Evolutionary conservation across 306 rosid species (phyloP).

Genomic region (Dryas octopetala): DNA sequence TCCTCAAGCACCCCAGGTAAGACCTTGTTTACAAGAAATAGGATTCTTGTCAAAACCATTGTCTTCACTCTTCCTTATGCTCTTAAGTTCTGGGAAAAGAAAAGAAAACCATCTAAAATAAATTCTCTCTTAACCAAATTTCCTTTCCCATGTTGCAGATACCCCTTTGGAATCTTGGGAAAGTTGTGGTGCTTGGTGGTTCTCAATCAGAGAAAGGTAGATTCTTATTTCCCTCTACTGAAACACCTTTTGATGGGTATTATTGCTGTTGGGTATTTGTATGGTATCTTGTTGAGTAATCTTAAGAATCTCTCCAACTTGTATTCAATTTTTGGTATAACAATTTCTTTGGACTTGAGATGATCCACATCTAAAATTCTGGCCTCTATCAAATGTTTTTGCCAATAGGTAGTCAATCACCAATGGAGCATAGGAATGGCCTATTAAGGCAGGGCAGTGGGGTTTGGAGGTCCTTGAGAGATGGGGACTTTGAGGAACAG

Average conservation of each 20-base stretch:
- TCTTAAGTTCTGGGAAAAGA: not conserved
- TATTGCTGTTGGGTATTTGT: conserved; percentile 5
- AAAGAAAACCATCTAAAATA: conserved; percentile 12
- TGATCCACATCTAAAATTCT: conserved; percentile 12
- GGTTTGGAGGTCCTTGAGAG: conserved; percentile 77
- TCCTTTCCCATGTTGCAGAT: conserved; percentile 37
- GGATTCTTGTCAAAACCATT: conserved; percentile 12
- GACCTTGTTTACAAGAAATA: not conserved
- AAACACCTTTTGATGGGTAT: conserved; percentile 18
- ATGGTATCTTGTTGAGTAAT: not conserved
- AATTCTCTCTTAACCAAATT: conserved; percentile 17
- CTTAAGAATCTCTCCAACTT: not conserved
- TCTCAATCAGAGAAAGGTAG: conserved; percentile 47
- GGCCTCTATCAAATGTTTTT: conserved; percentile 6
- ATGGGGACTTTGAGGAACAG: conserved; percentile 85
- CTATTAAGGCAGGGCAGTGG: conserved; percentile 55
- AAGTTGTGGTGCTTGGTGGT: conserved; percentile 35
- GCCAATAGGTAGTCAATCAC: conserved; percentile 36
- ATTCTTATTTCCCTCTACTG: conserved; percentile 22
- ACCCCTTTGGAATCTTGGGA: conserved; percentile 33
- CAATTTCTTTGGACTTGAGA: conserved; percentile 13
- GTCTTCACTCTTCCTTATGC: not conserved
- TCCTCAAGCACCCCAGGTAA: conserved; percentile 36
- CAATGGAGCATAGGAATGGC: conserved; percentile 57
- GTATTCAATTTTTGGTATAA: conserved; percentile 5